Base-by-base conservation (phyloP, 805 yeast species). In the Ogataea siamensis region DNA sequence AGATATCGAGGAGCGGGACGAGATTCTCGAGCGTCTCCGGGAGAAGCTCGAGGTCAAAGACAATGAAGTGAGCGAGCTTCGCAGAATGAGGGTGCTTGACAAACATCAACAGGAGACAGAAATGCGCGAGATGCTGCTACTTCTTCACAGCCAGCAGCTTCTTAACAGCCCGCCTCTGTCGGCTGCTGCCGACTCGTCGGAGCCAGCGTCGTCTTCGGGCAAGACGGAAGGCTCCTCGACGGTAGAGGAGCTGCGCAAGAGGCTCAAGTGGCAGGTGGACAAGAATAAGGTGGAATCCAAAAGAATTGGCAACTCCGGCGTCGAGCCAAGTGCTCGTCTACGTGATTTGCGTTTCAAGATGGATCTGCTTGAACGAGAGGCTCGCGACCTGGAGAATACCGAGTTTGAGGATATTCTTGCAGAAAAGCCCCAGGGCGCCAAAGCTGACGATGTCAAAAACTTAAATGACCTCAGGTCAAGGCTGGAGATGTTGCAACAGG, bases 281-380 rank as follows among this genome's bases (percentile, higher is more conserved):
- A 58, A 70, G 31, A 68, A 67, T 34, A 71, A 68, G 40, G 66
- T 72, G 2, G 79, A 73, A 44, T 52, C 56, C 16, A 49, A 49
- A 33, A 42, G 54, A 27, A 47, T 72, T 66, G 63, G 78, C 9
- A 43, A 39, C 7, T 77, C 33, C 55, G 68, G 71, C 19, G 74
- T 80, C 18, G 95, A 86, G 55, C 95, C 96, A 3, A 83, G 83
- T 51, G 74, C 83, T 3, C 68, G 91, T 47, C 63, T 88, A 35
- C 71, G 93, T 43, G 80, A 77, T 29, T 68, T 89, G 50, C 70
- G 96, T 39, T 86, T 82, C 51, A 75, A 82, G 55, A 87, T 87
- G 95, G 94, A 85, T 42, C 81, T 77, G 46, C 70, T 89, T 37
- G 95, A 86, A 55, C 74, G 76, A 32, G 85, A 86, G 66, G 96